phyloP scores from a whole-genome alignment of 169 alveolate genomes.

The Theileria annulata region DNA sequence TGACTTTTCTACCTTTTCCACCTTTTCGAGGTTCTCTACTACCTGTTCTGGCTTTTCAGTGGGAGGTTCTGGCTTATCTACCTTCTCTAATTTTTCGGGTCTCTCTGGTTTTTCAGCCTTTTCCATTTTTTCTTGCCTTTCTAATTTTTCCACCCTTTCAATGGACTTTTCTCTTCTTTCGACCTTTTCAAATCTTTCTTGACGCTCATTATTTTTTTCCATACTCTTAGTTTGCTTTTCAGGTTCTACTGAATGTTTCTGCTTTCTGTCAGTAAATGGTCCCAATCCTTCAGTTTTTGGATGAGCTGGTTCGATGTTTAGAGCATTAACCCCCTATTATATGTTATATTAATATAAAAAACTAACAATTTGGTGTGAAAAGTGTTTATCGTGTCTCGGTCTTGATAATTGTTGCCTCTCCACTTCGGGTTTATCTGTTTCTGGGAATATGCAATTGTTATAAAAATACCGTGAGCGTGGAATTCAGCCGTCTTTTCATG shows the following conservation, averaged over 20 bases:
- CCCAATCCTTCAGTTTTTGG: constrained; percentile 39
- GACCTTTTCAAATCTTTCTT: neutral
- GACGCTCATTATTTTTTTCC: neutral
- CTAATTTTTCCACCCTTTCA: neutral
- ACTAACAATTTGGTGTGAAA: constrained; percentile 17
- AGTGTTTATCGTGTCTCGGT: neutral
- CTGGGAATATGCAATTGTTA: neutral
- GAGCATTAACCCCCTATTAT: constrained; percentile 66
- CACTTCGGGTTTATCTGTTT: neutral
- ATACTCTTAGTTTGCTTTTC: constrained; percentile 3
- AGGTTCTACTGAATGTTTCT: neutral
- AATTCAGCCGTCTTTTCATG: neutral
- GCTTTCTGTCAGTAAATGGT: constrained; percentile 6
- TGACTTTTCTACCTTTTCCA: neutral
- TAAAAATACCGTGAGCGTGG: neutral
- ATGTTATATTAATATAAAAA: neutral
- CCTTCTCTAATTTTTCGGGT: too few species aligned
- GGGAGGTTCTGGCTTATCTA: too few species aligned
- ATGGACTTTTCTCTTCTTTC: neutral
- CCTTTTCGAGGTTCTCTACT: neutral
- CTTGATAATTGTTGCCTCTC: constrained; percentile 16
- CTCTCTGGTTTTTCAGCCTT: too few species aligned
- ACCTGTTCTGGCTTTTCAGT: neutral
- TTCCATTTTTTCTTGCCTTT: too few species aligned
- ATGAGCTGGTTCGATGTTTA: constrained; percentile 66